A percentile compares a stretch with the other conserved stretches of the same genome.
phyloP scores from a whole-genome alignment of 441 rosid species.

The Raphanus hybrid region DNA sequence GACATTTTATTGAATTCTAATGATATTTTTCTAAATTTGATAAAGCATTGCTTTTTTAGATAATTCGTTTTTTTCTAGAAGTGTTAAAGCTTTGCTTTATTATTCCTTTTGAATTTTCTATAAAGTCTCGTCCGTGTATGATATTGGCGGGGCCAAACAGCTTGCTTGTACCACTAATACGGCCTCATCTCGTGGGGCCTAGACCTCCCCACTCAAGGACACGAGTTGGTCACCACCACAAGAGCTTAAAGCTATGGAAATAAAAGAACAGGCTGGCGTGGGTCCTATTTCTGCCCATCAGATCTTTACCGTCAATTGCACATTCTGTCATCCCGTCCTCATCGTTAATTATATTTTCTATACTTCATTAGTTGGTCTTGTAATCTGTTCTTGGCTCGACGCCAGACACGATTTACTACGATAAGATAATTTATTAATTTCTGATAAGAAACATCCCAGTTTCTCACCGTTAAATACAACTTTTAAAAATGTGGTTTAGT shows the following conservation, averaged over 20 bases:
- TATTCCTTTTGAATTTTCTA: not conserved
- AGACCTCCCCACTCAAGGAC: conserved; percentile 25
- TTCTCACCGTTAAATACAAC: too few relatives aligned
- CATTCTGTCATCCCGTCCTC: too few relatives aligned
- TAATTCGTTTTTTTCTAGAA: conserved; percentile 13
- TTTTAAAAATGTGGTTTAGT: too few relatives aligned
- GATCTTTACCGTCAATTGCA: too few relatives aligned
- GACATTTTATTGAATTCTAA: not conserved
- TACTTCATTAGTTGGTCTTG: too few relatives aligned
- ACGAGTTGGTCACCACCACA: conserved; percentile 39
- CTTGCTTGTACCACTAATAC: conserved; percentile 39
- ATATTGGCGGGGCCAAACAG: conserved; percentile 36
- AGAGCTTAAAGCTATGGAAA: conserved; percentile 6
- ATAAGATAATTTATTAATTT: too few relatives aligned
- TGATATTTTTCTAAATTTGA: not conserved
- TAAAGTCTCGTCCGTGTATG: conserved; percentile 30
- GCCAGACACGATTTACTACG: too few relatives aligned
- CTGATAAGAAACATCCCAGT: too few relatives aligned
- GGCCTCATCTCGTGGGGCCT: conserved; percentile 30
- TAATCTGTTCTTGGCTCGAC: too few relatives aligned
- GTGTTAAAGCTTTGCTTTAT: conserved; percentile 13
- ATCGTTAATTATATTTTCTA: too few relatives aligned
- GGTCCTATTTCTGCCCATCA: conserved; percentile 12
- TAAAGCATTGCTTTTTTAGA: not conserved
- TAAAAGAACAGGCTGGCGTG: conserved; percentile 36